These are phyloP conservation scores for Xanthoceras sorbifolium DNA, from an alignment of 345 rosid species.

Conservation along the genomic window DNA sequence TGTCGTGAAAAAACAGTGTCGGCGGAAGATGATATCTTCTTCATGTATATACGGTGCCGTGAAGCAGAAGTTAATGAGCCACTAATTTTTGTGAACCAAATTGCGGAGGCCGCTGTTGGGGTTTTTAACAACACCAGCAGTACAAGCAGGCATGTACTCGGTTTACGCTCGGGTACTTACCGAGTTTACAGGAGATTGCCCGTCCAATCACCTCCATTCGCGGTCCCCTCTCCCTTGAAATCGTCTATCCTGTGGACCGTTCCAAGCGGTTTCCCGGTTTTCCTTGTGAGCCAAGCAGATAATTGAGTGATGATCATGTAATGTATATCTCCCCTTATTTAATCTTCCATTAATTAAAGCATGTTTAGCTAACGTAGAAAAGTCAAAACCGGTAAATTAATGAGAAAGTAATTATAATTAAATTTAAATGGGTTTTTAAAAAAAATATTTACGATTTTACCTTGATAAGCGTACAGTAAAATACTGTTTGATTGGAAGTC, in stretches of 20 bases:
- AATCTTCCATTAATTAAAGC: not conserved
- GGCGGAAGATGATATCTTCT: constrained; percentile 15
- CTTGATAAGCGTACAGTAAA: constrained; percentile 6
- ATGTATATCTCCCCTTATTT: not conserved
- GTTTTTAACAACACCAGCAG: constrained; percentile 22
- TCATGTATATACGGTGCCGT: constrained; percentile 1
- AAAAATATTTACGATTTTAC: not conserved
- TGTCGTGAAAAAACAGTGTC: constrained; percentile 10
- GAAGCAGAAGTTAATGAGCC: constrained; percentile 24
- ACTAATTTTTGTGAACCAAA: constrained; percentile 1
- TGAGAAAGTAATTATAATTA: not conserved
- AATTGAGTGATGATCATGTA: constrained; percentile 7
- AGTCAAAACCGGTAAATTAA: constrained; percentile 2
- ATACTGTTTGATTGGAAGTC: constrained; percentile 18
- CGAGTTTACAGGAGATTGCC: constrained; percentile 20
- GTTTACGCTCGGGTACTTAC: constrained; percentile 9
- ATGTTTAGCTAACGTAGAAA: constrained; percentile 14
- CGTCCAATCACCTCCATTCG: constrained; percentile 18
- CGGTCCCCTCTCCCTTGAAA: constrained; percentile 4
- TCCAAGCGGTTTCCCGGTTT: constrained; percentile 20
- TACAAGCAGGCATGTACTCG: constrained; percentile 31
- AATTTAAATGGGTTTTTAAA: not conserved
- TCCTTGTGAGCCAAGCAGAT: constrained; percentile 21
- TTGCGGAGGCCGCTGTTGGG: constrained; percentile 23
- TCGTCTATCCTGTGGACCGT: not conserved